phyloP scores from a whole-genome alignment of 805 yeast species.

The Teunomyces barrocoloradensis region DNA sequence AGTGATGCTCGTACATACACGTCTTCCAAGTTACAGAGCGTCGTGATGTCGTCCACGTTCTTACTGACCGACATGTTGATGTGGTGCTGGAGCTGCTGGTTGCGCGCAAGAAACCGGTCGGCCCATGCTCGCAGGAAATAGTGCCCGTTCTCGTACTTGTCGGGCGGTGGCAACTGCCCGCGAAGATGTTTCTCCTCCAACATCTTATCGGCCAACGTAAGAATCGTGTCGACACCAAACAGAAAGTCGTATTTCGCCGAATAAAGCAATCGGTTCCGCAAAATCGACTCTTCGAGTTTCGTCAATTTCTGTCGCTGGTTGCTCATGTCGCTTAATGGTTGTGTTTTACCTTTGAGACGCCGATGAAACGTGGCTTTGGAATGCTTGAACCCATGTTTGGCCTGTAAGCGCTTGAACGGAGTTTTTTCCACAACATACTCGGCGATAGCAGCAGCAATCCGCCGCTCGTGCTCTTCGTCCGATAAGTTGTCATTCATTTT shows the following conservation, averaged over 20 bases:
- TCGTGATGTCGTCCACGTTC: not conserved
- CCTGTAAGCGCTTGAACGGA: not conserved
- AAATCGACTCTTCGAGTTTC: not conserved
- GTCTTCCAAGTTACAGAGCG: conserved; percentile 2
- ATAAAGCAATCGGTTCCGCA: not conserved
- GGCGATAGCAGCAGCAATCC: not conserved
- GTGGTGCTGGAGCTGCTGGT: not conserved
- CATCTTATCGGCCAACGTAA: conserved; percentile 4
- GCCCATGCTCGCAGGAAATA: not conserved
- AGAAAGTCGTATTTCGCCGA: not conserved
- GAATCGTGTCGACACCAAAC: not conserved
- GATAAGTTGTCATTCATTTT: not conserved
- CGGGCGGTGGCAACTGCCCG: not conserved
- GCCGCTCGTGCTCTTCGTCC: not conserved
- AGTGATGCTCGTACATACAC: not conserved
- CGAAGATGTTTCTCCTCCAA: not conserved
- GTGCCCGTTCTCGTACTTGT: not conserved
- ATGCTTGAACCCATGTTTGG: not conserved
- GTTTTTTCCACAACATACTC: not conserved
- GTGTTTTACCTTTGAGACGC: not conserved
- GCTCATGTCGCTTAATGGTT: not conserved
- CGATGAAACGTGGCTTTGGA: conserved; percentile 2
- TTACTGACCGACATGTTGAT: not conserved
- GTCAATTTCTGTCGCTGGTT: not conserved
- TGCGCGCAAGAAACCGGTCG: not conserved